These are phyloP conservation scores for Chlorella sp. DNA, from an alignment of 139 green algal genomes.

Conservation along the genomic window DNA sequence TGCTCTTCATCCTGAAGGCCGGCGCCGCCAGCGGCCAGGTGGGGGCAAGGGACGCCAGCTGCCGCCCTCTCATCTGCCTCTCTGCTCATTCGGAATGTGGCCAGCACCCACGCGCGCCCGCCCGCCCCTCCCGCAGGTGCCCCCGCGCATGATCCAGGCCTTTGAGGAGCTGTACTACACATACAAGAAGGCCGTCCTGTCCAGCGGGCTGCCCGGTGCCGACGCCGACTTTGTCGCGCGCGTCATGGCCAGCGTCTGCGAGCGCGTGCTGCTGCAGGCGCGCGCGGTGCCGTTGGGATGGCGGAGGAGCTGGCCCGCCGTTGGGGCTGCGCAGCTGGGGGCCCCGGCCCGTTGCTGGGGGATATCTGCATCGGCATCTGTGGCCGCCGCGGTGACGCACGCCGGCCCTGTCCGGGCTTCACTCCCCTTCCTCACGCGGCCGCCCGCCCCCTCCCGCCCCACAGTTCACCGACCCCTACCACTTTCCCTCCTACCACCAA, in stretches of 20 bases:
- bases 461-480: constrained; percentile 68
- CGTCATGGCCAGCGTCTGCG: constrained; percentile 26
- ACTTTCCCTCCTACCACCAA: constrained; percentile 90
- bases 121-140: neutral
- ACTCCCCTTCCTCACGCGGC: no score
- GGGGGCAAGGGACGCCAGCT: no score
- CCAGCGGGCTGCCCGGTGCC: constrained; percentile 47
- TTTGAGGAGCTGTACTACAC: constrained; percentile 88
- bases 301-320: no score
- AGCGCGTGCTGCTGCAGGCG: constrained; percentile 32
- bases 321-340: no score
- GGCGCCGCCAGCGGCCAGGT: constrained; percentile 49
- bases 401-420: no score
- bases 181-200: constrained; percentile 78
- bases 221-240: constrained; percentile 64
- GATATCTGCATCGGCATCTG: no score
- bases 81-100: neutral
- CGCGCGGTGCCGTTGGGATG: no score
- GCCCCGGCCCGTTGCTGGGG: no score
- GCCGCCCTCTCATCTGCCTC: no score
- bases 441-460: no score
- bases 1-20: constrained; percentile 59
- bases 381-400: no score
- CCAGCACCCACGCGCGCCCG: no score
- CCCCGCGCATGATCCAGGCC: constrained; percentile 8